phyloP scores from a whole-genome alignment of 805 yeast species.

The Cyberlindnera bimundalis region DNA sequence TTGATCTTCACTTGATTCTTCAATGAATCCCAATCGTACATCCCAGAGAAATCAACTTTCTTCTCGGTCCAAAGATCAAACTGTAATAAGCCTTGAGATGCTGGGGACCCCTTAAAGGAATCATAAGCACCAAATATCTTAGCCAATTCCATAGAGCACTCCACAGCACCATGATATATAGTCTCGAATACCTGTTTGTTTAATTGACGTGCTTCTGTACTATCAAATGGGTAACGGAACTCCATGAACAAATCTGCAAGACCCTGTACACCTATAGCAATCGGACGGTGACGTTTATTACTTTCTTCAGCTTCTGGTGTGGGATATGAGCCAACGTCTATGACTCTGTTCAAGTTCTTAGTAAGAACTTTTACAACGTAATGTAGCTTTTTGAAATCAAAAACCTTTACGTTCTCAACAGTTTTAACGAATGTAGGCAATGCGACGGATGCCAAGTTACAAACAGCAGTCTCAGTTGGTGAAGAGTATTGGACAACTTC shows the following conservation, averaged over 20 bases:
- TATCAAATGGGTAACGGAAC: constrained; percentile 82
- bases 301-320: constrained; percentile 70
- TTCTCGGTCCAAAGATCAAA: constrained; percentile 81
- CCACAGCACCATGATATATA: constrained; percentile 90
- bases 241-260: constrained; percentile 84
- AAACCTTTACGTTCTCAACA: constrained; percentile 48
- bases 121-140: constrained; percentile 63
- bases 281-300: constrained; percentile 82
- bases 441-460: constrained; percentile 90
- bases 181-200: constrained; percentile 91
- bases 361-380: constrained; percentile 72
- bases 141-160: constrained; percentile 83
- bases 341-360: constrained; percentile 74
- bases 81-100: constrained; percentile 80
- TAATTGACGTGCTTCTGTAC: constrained; percentile 67
- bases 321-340: constrained; percentile 85
- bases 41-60: constrained; percentile 47
- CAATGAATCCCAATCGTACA: constrained; percentile 83
- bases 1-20: constrained; percentile 53
- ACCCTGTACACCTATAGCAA: constrained; percentile 96
- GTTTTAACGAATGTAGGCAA: constrained; percentile 68
- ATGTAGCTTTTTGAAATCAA: constrained; percentile 74
- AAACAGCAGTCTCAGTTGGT: constrained; percentile 89
- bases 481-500: constrained; percentile 92
- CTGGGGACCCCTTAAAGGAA: constrained; percentile 81